Evolutionary conservation across 2,329 filamentous ascomycete species (phyloP), one percentile per base, ranked within the genome.

Genomic region (Chaetomium olivaceum): DNA sequence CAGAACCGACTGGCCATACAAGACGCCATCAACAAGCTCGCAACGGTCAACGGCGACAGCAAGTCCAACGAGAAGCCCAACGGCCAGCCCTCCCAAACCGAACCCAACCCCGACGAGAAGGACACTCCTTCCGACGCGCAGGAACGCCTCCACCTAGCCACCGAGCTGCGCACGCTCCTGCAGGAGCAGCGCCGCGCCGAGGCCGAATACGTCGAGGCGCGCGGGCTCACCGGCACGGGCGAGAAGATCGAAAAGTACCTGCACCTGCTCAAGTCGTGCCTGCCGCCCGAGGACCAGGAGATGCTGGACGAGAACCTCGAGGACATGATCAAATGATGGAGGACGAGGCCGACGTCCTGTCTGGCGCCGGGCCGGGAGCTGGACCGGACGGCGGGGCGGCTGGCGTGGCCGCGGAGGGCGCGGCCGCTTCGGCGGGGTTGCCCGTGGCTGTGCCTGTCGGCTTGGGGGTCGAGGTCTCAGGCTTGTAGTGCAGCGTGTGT

Each of bases 241-340:
- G 89, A 91, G 75, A 88, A 88, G 74, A 90, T 91, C 69, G 88
- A 89, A 71, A 87, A 89, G 75, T 94, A 93, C 76, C 84, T 89
- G 67, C 84, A 84, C 63, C 81, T 93, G 33, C 85, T 92, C 36
- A 86, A 85, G 66, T 85, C 85, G 66, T 91, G 90, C 66, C 80
- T 93, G 31, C 88, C 89, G 29, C 83, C 88, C 19, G 83, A 86
- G 70, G 89, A 91, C 58, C 82, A 82, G 64, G 88, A 91, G 70
- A 88, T 86, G 69, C 83, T 92, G 43, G 90, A 92, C 74, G 80
- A 82, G 54, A 88, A 87, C 72, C 76, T 88, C 59, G 84, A 87
- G 73, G 85, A 82, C 66, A 77, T 88, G 67, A 86, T 88, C 71
- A 80, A 83, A 85, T 87, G 81, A 87, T 88, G 83, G 84, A 88